These are phyloP conservation scores for Phytophthora aleatoria DNA, from an alignment of 352 stramenopile species.

Conservation along the genomic window DNA sequence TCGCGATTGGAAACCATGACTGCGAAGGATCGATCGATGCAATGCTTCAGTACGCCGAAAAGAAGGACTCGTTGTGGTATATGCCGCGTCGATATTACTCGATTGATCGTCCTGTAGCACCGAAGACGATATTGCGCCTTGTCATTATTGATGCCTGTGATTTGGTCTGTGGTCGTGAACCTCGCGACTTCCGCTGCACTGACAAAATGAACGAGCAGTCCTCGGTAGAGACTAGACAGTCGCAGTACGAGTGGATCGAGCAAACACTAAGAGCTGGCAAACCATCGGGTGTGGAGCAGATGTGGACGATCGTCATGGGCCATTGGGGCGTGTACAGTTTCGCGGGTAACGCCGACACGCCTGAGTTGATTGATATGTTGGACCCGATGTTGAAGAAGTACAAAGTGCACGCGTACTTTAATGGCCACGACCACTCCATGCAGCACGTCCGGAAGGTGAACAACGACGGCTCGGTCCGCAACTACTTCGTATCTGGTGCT, in stretches of 20 bases:
- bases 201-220: conserved; percentile 81
- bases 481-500: conserved; percentile 85
- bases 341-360: conserved; percentile 79
- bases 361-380: conserved; percentile 73
- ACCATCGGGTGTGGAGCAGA: conserved; percentile 65
- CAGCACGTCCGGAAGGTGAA: conserved; percentile 75
- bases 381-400: conserved; percentile 82
- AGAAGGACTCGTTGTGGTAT: conserved; percentile 78
- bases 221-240: conserved; percentile 51
- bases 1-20: conserved; percentile 90
- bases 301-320: conserved; percentile 87
- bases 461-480: conserved; percentile 44
- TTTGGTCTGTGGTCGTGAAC: conserved; percentile 82
- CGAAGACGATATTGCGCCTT: conserved; percentile 81
- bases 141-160: conserved; percentile 84
- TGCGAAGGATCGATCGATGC: conserved; percentile 84
- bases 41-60: conserved; percentile 79
- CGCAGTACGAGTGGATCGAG: conserved; percentile 85
- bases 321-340: conserved; percentile 89
- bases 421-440: conserved; percentile 85
- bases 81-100: conserved; percentile 83
- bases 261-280: conserved; percentile 59
- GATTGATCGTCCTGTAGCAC: conserved; percentile 75
- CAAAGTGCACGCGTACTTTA: conserved; percentile 89
- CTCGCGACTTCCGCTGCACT: conserved; percentile 78